phyloP scores from a whole-genome alignment of 805 yeast genomes.

The Hanseniaspora taiwanica region DNA sequence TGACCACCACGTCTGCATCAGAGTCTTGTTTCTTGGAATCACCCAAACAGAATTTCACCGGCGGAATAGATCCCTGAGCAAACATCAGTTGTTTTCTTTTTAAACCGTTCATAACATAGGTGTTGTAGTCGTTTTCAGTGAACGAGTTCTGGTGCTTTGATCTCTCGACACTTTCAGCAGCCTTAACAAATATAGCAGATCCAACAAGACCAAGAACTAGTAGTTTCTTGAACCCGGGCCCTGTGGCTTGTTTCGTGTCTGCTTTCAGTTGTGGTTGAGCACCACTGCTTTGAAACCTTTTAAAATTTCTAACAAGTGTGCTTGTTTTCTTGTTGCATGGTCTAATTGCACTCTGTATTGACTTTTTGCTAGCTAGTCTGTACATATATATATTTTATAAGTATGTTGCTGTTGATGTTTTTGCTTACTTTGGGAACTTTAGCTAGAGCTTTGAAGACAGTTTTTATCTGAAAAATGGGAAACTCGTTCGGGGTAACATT shows the following conservation, averaged over 20 bases:
- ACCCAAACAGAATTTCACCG: constrained; percentile 25
- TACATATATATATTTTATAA: too few species aligned
- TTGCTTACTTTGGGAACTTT: too few species aligned
- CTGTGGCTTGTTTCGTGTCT: constrained; percentile 4
- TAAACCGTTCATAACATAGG: constrained; percentile 32
- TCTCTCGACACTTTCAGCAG: constrained; percentile 25
- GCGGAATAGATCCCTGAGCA: not conserved
- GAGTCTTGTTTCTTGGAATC: constrained; percentile 14
- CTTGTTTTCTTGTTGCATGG: too few species aligned
- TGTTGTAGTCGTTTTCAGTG: constrained; percentile 29
- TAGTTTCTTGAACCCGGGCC: constrained; percentile 29
- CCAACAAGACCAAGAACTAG: constrained; percentile 33
- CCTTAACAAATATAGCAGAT: constrained; percentile 28
- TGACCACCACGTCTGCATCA: constrained; percentile 19
- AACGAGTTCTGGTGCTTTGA: constrained; percentile 23
- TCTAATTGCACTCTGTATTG: too few species aligned
- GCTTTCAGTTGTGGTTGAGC: not conserved
- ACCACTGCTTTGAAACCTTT: too few species aligned
- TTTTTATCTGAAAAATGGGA: too few species aligned
- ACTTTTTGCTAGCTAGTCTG: too few species aligned
- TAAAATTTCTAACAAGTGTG: too few species aligned
- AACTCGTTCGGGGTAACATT: too few species aligned
- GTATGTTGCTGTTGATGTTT: too few species aligned
- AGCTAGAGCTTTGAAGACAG: too few species aligned
- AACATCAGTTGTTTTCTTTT: constrained; percentile 36